Conservation (phyloP, 1,139 yeast species). For the Lodderomyces parapsilosis region DNA sequence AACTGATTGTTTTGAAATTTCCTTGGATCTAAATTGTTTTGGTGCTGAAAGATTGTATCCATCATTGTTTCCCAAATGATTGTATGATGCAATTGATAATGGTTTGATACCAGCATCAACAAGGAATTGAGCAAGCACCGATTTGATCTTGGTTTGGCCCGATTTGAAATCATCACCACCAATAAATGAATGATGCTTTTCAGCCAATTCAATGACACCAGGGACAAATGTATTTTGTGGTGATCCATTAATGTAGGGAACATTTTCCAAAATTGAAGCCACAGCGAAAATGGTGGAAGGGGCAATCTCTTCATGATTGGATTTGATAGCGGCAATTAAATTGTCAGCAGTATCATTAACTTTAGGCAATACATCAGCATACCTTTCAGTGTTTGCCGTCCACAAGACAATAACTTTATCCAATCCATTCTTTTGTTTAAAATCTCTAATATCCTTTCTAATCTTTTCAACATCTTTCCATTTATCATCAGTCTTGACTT, state of each 20-base stretch:
- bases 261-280: conserved; percentile 83
- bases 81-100: conserved; percentile 88
- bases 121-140: conserved; percentile 91
- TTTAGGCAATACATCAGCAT: conserved; percentile 72
- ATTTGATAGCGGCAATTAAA: conserved; percentile 69
- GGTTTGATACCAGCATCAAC: conserved; percentile 98
- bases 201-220: conserved; percentile 89
- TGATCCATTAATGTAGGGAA: conserved; percentile 92
- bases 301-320: conserved; percentile 78
- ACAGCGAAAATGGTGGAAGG: conserved; percentile 93
- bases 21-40: conserved; percentile 91
- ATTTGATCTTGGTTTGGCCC: conserved; percentile 94
- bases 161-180: conserved; percentile 98
- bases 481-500: conserved; percentile 58
- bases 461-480: conserved; percentile 90
- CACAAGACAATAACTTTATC: conserved; percentile 90
- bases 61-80: conserved; percentile 95
- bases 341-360: conserved; percentile 89
- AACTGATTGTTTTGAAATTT: conserved; percentile 88
- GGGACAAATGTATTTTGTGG: conserved; percentile 98
- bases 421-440: conserved; percentile 69
- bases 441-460: conserved; percentile 78
- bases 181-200: conserved; percentile 69
- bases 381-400: conserved; percentile 98
- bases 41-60: conserved; percentile 92